Evolutionary conservation across 441 rosid genomes (phyloP).

Genomic region (Croton setiger): DNA sequence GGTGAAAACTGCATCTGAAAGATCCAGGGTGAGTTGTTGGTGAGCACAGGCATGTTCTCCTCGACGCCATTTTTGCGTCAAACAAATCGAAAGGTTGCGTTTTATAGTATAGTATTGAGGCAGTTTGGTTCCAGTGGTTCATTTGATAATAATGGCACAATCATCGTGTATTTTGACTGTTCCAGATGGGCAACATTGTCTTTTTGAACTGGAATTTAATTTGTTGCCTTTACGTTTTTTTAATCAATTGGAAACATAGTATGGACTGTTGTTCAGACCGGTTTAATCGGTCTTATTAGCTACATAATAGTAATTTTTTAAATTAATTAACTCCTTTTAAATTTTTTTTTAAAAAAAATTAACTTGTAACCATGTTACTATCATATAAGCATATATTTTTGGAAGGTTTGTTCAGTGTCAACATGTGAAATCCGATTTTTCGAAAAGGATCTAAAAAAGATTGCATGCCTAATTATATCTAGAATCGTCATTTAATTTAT

Average conservation of each 20-base stretch:
- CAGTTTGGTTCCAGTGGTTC: background rate
- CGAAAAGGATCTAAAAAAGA: no score
- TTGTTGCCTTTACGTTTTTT: background rate
- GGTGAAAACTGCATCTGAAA: conserved; percentile 51
- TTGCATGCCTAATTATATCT: no score
- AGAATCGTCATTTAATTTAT: no score
- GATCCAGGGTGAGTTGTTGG: conserved; percentile 62
- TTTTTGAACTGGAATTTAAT: background rate
- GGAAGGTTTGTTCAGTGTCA: no score
- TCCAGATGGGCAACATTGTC: background rate
- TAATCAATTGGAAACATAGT: background rate
- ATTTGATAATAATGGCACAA: background rate
- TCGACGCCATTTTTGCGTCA: conserved; percentile 28
- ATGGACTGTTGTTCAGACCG: no score
- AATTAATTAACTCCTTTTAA: no score
- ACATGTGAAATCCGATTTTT: no score
- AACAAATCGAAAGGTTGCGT: conserved; percentile 7
- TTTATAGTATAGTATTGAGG: background rate
- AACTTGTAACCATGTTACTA: no score
- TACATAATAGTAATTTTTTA: no score
- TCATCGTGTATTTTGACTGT: background rate
- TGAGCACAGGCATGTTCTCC: conserved; percentile 46
- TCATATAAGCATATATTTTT: no score
- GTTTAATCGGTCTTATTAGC: no score
- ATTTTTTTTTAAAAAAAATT: no score